Base-by-base conservation (phyloP, 2,329 filamentous ascomycete species). In the Dothideomycetes sp. region DNA sequence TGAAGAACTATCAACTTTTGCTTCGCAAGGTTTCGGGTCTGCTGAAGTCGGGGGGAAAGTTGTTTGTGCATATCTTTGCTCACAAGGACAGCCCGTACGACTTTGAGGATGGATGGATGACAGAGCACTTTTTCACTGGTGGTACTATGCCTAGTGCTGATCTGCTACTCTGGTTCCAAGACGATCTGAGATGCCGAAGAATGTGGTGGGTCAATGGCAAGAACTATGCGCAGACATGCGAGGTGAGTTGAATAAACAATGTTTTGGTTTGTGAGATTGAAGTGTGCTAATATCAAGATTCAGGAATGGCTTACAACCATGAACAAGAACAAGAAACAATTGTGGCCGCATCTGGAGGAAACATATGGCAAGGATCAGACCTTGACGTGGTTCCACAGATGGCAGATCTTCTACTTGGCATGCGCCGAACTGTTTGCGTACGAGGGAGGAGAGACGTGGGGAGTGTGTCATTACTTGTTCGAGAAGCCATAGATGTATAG, bases 81-180 rank as follows among this genome's bases (percentile, higher is more conserved):
- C 78, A 84, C 58, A 70, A 67, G 50, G 69, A 67, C 9, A 79
- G 74, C 11, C 78, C 80, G 0, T 84, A 84, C 53, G 78, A 83
- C 53, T 84, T 77, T 49, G 78, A 83, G 46, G 70, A 73, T 34
- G 80, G 80, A 23, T 84, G 80, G 80, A 84, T 84, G 80, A 80
- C 78, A 36, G 73, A 73, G 46, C 70, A 82, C 53, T 84, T 84
- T 65, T 84, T 84, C 61, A 80, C 78, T 0, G 80, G 80, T 10
- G 80, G 80, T 2, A 83, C 78, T 5, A 84, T 84, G 80, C 77
- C 76, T 3, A 76, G 70, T 29, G 71, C 76, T 0, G 80, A 84
- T 55, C 58, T 84, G 40, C 57, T 84, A 45, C 64, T 79, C 28
- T 83, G 72, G 53, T 84, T 83, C 53, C 79, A 84, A 57, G 62